Percentiles rank a stretch among this genome's conserved stretches.
Evolutionary conservation across 306 rosid genomes (phyloP).

Genomic region (Senna tora): DNA sequence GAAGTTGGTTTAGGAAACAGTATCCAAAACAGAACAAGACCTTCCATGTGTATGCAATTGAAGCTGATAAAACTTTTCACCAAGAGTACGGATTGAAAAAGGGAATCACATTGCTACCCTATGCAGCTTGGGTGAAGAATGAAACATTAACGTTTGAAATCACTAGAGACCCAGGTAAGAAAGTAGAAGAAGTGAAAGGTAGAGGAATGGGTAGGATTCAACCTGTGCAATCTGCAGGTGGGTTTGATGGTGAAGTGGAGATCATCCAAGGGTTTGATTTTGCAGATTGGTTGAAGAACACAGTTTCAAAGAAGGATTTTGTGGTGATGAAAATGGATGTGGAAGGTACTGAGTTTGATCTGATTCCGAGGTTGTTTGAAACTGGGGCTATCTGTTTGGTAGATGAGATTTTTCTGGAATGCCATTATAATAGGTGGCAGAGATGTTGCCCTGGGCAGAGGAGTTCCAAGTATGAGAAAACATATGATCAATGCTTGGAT

Average conservation of each 20-base stretch:
- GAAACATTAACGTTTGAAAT: slow-evolving; percentile 81
- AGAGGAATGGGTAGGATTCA: slow-evolving; percentile 98
- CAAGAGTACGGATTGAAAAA: slow-evolving; percentile 74
- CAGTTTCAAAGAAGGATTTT: slow-evolving; percentile 71
- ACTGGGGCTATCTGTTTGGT: slow-evolving; percentile 90
- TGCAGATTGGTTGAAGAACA: slow-evolving; percentile 76
- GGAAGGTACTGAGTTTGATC: slow-evolving; percentile 88
- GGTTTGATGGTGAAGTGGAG: slow-evolving; percentile 57
- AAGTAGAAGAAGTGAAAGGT: slow-evolving; percentile 52
- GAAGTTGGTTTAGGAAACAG: slow-evolving; percentile 92
- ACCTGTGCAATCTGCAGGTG: slow-evolving; percentile 47
- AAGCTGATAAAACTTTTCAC: slow-evolving; percentile 82
- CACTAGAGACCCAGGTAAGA: slow-evolving; percentile 58
- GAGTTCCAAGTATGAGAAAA: slow-evolving; percentile 81
- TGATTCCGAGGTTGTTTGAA: slow-evolving; percentile 84
- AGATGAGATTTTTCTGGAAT: slow-evolving; percentile 91
- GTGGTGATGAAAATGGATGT: slow-evolving; percentile 99
- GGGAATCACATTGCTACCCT: slow-evolving; percentile 66
- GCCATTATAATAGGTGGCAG: slow-evolving; percentile 97
- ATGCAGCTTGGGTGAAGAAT: slow-evolving; percentile 96
- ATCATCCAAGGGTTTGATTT: slow-evolving; percentile 86
- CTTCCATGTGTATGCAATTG: slow-evolving; percentile 86
- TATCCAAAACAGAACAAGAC: slow-evolving; percentile 94
- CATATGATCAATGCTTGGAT: slow-evolving; percentile 79
- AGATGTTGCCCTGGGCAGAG: slow-evolving; percentile 91